These are phyloP conservation scores for Stentor coeruleus DNA, from an alignment of 73 alveolate genomes.

Conservation along the genomic window DNA sequence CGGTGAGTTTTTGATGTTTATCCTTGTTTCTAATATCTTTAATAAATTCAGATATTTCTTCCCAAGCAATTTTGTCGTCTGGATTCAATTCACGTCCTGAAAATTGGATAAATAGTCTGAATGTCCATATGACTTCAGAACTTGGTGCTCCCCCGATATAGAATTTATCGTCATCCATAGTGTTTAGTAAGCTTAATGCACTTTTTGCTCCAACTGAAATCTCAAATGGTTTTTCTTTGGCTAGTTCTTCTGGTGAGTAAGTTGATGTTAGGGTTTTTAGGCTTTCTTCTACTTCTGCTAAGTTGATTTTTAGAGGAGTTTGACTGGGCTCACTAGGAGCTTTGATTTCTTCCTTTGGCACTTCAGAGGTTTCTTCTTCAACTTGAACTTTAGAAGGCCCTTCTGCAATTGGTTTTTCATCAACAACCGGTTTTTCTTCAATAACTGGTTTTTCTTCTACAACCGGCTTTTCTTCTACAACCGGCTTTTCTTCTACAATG, in stretches of 20 bases:
- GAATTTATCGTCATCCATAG: not conserved
- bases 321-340: no score
- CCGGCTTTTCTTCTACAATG: no score
- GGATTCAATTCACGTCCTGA: not conserved
- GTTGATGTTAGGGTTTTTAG: not conserved
- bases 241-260: not conserved
- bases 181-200: not conserved
- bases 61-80: constrained; percentile 13
- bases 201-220: not conserved
- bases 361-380: no score
- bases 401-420: no score
- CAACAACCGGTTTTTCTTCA: no score
- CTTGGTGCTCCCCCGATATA: not conserved
- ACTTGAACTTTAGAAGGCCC: no score
- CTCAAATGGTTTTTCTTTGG: not conserved
- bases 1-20: not conserved
- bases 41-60: not conserved
- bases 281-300: not conserved
- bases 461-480: no score
- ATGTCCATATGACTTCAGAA: constrained; percentile 1
- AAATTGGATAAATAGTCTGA: constrained; percentile 12
- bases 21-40: not conserved
- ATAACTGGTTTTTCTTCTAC: no score
- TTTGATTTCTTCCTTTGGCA: no score
- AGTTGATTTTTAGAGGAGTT: no score